phyloP scores from a whole-genome alignment of 108 stramenopile species.

The Skeletonema menzelii region DNA sequence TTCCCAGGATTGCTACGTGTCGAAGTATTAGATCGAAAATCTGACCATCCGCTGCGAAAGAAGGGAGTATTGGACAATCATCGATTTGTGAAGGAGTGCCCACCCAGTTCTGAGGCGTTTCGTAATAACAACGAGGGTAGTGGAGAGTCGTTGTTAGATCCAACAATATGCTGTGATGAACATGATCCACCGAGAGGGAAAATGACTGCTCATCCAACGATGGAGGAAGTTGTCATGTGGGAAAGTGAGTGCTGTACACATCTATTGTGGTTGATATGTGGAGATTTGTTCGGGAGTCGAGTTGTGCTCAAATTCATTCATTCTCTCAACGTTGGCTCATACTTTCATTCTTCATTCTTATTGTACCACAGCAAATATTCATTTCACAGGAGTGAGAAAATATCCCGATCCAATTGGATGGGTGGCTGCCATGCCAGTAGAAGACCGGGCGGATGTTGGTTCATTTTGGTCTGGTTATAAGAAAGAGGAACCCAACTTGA shows the following conservation, averaged over 20 bases:
- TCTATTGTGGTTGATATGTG: too few species aligned
- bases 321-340: too few species aligned
- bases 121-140: background rate
- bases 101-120: constrained; percentile 19
- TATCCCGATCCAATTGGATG: constrained; percentile 26
- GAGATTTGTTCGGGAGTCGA: too few species aligned
- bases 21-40: constrained; percentile 57
- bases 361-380: constrained; percentile 32
- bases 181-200: constrained; percentile 28
- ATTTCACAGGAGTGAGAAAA: constrained; percentile 52
- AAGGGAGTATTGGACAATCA: constrained; percentile 14
- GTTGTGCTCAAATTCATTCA: too few species aligned
- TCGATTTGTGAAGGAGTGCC: constrained; percentile 20
- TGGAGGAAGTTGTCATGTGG: constrained; percentile 63
- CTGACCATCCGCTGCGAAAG: constrained; percentile 37
- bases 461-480: constrained; percentile 61
- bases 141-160: constrained; percentile 42
- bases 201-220: constrained; percentile 43
- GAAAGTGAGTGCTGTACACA: constrained; percentile 26
- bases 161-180: constrained; percentile 59
- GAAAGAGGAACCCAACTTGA: constrained; percentile 27
- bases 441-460: constrained; percentile 37
- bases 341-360: too few species aligned
- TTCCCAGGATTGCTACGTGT: constrained; percentile 75
- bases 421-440: constrained; percentile 43